phyloP scores from a whole-genome alignment of 2,329 filamentous ascomycete species.

The Claviceps sp. region DNA sequence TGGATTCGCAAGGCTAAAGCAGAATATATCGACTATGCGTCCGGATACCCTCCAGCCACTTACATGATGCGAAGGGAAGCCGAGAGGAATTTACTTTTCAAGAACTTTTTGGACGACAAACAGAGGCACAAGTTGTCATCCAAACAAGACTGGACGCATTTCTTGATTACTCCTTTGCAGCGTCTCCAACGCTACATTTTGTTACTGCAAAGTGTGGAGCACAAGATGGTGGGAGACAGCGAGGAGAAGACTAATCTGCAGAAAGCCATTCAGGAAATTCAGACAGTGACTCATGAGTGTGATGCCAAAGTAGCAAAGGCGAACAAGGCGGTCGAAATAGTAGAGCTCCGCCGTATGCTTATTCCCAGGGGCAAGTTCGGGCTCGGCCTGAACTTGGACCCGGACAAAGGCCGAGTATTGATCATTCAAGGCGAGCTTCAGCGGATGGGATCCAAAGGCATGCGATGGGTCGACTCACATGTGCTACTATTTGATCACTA shows the following conservation, averaged over 20 bases:
- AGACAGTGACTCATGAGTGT: conserved; percentile 76
- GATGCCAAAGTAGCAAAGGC: conserved; percentile 87
- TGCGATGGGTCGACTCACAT: conserved; percentile 89
- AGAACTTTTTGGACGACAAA: conserved; percentile 69
- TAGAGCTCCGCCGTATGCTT: conserved; percentile 71
- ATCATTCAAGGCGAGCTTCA: conserved; percentile 83
- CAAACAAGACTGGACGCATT: conserved; percentile 86
- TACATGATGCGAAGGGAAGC: conserved; percentile 75
- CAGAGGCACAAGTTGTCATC: conserved; percentile 66
- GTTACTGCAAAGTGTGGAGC: conserved; percentile 68
- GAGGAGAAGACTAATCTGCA: conserved; percentile 80
- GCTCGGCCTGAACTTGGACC: conserved; percentile 79
- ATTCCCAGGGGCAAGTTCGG: conserved; percentile 80
- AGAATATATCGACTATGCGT: conserved; percentile 86
- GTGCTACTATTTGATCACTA: conserved; percentile 95
- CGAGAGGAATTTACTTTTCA: conserved; percentile 74
- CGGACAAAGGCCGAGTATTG: conserved; percentile 55
- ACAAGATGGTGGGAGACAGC: conserved; percentile 69
- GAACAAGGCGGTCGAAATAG: conserved; percentile 78
- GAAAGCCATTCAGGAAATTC: conserved; percentile 84
- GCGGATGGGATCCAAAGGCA: conserved; percentile 74
- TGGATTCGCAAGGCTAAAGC: conserved; percentile 91
- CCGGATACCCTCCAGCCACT: conserved; percentile 70
- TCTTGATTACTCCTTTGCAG: conserved; percentile 84
- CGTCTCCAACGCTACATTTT: conserved; percentile 82